phyloP scores from a whole-genome alignment of 2,329 filamentous ascomycete species.

The Furcasterigmium sp. region DNA sequence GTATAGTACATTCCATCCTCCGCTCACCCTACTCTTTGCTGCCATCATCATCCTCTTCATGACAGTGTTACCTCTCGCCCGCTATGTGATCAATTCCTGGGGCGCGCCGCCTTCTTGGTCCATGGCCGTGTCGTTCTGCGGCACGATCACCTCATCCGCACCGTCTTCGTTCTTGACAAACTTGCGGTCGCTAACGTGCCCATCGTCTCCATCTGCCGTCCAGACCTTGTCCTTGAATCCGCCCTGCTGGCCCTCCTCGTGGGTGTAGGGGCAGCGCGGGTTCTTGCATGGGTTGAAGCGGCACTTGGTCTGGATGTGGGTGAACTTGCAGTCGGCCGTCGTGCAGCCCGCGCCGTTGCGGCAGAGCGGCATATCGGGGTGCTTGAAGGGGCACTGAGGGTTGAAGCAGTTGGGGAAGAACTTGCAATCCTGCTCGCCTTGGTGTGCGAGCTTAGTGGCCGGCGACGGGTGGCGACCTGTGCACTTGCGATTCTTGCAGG shows the following conservation, averaged over 20 bases:
- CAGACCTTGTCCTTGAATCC: constrained; percentile 86
- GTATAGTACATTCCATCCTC: neutral
- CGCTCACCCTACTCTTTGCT: neutral
- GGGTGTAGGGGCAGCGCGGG: constrained; percentile 80
- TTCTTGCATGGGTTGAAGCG: constrained; percentile 90
- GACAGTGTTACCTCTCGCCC: neutral
- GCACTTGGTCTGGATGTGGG: constrained; percentile 79
- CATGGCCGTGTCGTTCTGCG: constrained; percentile 34
- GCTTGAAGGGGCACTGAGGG: constrained; percentile 79
- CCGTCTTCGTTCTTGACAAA: constrained; percentile 66
- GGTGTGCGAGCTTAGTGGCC: constrained; percentile 70
- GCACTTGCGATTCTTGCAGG: constrained; percentile 96
- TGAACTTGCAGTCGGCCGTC: constrained; percentile 79
- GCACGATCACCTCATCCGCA: constrained; percentile 68
- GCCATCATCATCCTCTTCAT: neutral
- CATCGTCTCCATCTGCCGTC: constrained; percentile 58
- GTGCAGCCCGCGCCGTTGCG: constrained; percentile 88
- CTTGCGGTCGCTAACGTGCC: constrained; percentile 82
- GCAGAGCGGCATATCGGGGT: constrained; percentile 81
- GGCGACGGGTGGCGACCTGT: constrained; percentile 89
- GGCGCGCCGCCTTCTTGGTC: constrained; percentile 32
- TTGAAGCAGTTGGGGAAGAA: constrained; percentile 93
- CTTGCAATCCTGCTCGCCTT: constrained; percentile 81
- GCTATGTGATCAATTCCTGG: constrained; percentile 30
- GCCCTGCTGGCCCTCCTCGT: constrained; percentile 84